A percentile compares a stretch with the other conserved stretches of the same genome.
Conservation (phyloP, 2,329 filamentous ascomycete species). For the Atkinsonella hypoxylon region DNA sequence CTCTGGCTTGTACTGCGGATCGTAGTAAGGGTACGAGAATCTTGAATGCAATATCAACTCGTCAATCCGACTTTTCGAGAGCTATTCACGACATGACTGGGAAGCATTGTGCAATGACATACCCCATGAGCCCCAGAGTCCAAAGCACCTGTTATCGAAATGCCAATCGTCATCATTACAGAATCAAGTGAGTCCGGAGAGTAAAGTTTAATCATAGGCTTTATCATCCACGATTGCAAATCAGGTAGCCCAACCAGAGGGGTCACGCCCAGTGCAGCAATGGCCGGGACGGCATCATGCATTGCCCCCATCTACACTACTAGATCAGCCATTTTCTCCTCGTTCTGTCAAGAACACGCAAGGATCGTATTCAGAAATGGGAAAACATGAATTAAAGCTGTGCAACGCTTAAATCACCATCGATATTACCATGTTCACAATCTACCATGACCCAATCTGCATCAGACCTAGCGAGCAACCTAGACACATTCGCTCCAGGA, state of each 20-base stretch:
- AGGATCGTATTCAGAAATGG: background rate
- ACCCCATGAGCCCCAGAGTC: slow-evolving; percentile 38
- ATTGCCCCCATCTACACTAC: slow-evolving; percentile 30
- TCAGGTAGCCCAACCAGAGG: slow-evolving; percentile 42
- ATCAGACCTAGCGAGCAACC: slow-evolving; percentile 46
- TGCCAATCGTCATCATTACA: background rate
- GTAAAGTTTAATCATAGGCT: slow-evolving; percentile 18
- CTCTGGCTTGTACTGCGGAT: slow-evolving; percentile 31
- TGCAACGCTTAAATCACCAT: slow-evolving; percentile 22
- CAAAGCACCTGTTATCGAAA: slow-evolving; percentile 25
- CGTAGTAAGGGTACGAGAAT: slow-evolving; percentile 34
- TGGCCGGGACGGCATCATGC: slow-evolving; percentile 42
- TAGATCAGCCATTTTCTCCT: background rate
- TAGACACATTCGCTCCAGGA: slow-evolving; percentile 46
- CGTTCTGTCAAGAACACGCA: no score
- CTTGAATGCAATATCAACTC: slow-evolving; percentile 13
- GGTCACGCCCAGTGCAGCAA: slow-evolving; percentile 32
- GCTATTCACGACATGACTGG: background rate
- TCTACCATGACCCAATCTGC: slow-evolving; percentile 56
- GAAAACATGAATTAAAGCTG: background rate
- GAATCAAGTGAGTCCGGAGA: background rate
- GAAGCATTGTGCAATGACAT: slow-evolving; percentile 16
- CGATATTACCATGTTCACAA: slow-evolving; percentile 41
- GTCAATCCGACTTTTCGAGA: background rate
- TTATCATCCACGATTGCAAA: slow-evolving; percentile 32